Evolutionary conservation across 306 rosid genomes (phyloP), one percentile per base, ranked within the genome.

Genomic region (Ormosia emarginata): DNA sequence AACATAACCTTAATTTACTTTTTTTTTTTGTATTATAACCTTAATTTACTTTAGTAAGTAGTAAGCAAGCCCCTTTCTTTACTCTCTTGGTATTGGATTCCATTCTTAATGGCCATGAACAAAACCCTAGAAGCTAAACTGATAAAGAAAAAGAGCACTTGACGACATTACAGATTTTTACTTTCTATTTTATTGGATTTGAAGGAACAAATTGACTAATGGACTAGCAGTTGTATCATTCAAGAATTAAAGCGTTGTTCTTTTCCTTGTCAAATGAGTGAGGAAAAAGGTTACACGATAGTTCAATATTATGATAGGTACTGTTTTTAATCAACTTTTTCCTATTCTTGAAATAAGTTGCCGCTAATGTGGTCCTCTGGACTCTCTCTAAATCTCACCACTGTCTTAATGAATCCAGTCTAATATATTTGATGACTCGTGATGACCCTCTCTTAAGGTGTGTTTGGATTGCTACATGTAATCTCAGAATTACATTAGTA

Each of bases 41-140:
- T 8, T 18, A 24, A 57, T 18, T 17, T 18, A 17, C 40, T 64
- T 36, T 34, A 34, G 4, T 2, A 17, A 46, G 57, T 34, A 30
- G 68, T n/a, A 69, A 68, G 4, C 46, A 65, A 29, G 14, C 5
- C 47, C 62, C 41, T 37, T 12, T 8, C 3, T 9, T 73, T 37
- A 3, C 13, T 34, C 58, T 75, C 62, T 85, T 59, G 87, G 89
- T 79, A 65, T 89, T 53, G 91, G 91, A 87, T 89, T 87, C 89
- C 86, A 77, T 47, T 24, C 61, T 4, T 15, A 53, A 56, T 53
- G 8, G 73, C 14, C 12, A 69, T 67, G 87, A 87, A 12, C 93
- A 79, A 52, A 77, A 39, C 84, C 87, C 93, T 37, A 82, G 87
- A 90, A 79, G 50, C 74, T 66, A 80, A 74, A 34, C 74, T 37